A percentile compares a stretch with the other conserved stretches of the same genome.
These are phyloP conservation scores for Magnusiomyces ingens DNA, from an alignment of 1,139 yeast genomes.

Conservation along the genomic window DNA sequence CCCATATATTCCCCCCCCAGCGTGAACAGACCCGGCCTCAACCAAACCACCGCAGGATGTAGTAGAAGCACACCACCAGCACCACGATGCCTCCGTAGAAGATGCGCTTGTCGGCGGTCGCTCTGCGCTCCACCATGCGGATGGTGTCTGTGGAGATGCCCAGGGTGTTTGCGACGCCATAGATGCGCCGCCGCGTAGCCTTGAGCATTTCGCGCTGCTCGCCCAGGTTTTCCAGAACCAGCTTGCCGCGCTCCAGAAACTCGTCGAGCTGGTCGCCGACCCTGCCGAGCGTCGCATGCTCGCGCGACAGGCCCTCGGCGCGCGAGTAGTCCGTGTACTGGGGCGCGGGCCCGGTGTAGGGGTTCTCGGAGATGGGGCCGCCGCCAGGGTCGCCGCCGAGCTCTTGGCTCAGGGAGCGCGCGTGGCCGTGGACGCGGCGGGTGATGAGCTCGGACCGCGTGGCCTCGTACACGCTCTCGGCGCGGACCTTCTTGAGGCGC, in stretches of 20 bases:
- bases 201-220: slow-evolving; percentile 73
- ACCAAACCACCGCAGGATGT: slow-evolving; percentile 59
- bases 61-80: slow-evolving; percentile 62
- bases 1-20: no score
- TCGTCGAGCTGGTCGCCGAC: slow-evolving; percentile 83
- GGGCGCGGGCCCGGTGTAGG: slow-evolving; percentile 35
- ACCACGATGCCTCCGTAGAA: slow-evolving; percentile 70
- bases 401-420: neutral
- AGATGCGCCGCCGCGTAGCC: slow-evolving; percentile 57
- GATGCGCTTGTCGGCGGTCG: slow-evolving; percentile 82
- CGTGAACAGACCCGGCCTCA: no score
- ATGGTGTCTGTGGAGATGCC: slow-evolving; percentile 89
- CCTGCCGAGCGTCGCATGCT: slow-evolving; percentile 55
- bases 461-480: slow-evolving; percentile 42
- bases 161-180: slow-evolving; percentile 64
- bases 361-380: slow-evolving; percentile 42
- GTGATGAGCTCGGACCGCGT: slow-evolving; percentile 58
- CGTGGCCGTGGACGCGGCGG: slow-evolving; percentile 34
- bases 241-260: slow-evolving; percentile 81
- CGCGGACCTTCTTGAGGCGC: slow-evolving; percentile 57
- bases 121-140: slow-evolving; percentile 69
- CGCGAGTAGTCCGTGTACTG: slow-evolving; percentile 26
- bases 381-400: neutral
- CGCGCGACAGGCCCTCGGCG: slow-evolving; percentile 64
- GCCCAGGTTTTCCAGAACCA: slow-evolving; percentile 77